These are phyloP conservation scores for Codiaeum variegatum DNA, from an alignment of 441 rosid species.

Conservation along the genomic window DNA sequence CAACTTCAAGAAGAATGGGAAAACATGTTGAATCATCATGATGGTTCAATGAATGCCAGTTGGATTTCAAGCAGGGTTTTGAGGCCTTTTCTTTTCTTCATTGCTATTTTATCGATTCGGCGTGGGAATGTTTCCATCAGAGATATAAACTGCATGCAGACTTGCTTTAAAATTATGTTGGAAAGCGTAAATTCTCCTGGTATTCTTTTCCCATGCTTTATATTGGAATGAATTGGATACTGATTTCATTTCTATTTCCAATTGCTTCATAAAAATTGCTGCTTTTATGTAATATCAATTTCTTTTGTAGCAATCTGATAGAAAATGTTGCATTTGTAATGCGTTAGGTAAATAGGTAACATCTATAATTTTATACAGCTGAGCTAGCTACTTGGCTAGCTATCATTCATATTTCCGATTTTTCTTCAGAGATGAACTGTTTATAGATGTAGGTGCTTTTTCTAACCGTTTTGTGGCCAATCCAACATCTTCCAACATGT, in stretches of 20 bases:
- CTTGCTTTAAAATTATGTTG: conserved; percentile 64
- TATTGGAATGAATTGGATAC: neutral
- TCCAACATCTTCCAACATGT: neutral
- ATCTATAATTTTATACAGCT: neutral
- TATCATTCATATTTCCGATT: neutral
- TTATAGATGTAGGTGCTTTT: conserved; percentile 10
- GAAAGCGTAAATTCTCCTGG: conserved; percentile 77
- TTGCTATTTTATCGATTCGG: conserved; percentile 46
- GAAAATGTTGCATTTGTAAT: conserved; percentile 1
- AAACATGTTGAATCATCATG: conserved; percentile 34
- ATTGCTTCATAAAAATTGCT: neutral
- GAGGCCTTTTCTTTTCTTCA: conserved; percentile 82
- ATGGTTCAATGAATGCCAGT: conserved; percentile 35
- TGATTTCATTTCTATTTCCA: neutral
- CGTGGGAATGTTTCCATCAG: conserved; percentile 39
- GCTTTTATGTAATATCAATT: neutral
- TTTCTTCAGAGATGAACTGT: neutral
- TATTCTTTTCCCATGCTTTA: conserved; percentile 23
- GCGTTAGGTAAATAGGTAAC: neutral
- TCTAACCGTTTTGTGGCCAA: neutral
- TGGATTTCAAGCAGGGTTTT: conserved; percentile 66
- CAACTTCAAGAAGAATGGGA: conserved; percentile 79
- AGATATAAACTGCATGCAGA: conserved; percentile 55
- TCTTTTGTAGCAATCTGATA: neutral
- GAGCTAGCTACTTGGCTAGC: neutral